Evolutionary conservation across 805 yeast genomes (phyloP).

Genomic region (Monosporozyma aquatica): DNA sequence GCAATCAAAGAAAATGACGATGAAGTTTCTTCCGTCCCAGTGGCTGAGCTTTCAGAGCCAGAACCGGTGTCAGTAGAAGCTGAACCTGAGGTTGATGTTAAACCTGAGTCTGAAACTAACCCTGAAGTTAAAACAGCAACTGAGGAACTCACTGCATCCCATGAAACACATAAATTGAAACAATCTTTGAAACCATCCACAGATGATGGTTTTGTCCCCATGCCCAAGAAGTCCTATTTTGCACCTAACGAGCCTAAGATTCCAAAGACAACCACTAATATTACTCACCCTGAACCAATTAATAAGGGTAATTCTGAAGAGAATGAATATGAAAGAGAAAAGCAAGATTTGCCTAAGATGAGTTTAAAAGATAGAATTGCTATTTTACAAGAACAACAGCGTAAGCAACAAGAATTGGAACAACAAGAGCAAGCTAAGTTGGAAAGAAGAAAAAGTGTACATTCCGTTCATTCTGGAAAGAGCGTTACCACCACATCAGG

Average conservation of each 20-base stretch:
- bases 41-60: too few species aligned
- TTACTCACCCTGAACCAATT: conserved; percentile 6
- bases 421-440: conserved; percentile 41
- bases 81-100: neutral
- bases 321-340: conserved; percentile 26
- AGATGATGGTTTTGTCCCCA: conserved; percentile 11
- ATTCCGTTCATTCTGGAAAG: conserved; percentile 1
- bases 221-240: conserved; percentile 8
- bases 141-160: neutral
- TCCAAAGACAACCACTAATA: neutral
- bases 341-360: conserved; percentile 60
- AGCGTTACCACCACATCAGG: neutral
- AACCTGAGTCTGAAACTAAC: too few species aligned
- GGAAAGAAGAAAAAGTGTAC: conserved; percentile 39
- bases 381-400: conserved; percentile 69
- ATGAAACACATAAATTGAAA: conserved; percentile 1
- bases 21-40: conserved; percentile 2
- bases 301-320: conserved; percentile 6
- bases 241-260: conserved; percentile 4
- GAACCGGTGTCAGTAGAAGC: neutral
- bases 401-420: conserved; percentile 67
- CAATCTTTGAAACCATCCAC: conserved; percentile 5
- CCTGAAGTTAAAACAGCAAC: too few species aligned
- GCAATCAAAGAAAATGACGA: conserved; percentile 20
- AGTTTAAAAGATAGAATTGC: conserved; percentile 84